phyloP scores from a whole-genome alignment of 2,329 filamentous ascomycete species.

The Aspergillus amoenus region DNA sequence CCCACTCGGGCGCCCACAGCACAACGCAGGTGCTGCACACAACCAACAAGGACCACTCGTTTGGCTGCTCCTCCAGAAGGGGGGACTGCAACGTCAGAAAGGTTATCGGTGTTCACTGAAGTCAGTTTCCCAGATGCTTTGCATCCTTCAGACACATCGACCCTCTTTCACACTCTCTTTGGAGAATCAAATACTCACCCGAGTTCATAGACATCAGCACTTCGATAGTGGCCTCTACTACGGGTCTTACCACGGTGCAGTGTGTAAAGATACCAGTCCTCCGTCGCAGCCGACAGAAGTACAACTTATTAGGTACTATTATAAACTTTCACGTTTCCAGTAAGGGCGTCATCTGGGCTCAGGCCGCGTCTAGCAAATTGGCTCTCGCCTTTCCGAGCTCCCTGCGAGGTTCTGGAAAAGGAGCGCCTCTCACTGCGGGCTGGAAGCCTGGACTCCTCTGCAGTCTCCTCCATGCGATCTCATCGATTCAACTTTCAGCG shows the following conservation, averaged over 20 bases:
- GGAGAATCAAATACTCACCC: no score
- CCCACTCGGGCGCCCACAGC: slow-evolving; percentile 22
- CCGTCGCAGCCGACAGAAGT: background rate
- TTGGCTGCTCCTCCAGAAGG: slow-evolving; percentile 7
- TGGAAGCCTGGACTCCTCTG: background rate
- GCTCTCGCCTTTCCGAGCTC: slow-evolving; percentile 1
- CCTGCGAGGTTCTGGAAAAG: slow-evolving; percentile 17
- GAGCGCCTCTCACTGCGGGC: slow-evolving; percentile 2
- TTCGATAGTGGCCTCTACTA: background rate
- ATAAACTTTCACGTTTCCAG: slow-evolving; percentile 22
- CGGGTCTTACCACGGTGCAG: background rate
- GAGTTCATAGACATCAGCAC: background rate
- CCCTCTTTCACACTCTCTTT: background rate
- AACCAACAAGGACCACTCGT: slow-evolving; percentile 15
- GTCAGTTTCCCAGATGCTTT: background rate
- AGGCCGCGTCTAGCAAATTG: slow-evolving; percentile 19
- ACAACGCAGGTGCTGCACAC: slow-evolving; percentile 20
- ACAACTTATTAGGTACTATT: slow-evolving; percentile 7
- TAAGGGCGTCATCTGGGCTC: slow-evolving; percentile 20
- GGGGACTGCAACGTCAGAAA: slow-evolving; percentile 8
- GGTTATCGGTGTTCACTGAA: background rate
- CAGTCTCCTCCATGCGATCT: background rate
- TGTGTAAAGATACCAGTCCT: background rate
- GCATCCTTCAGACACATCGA: background rate
- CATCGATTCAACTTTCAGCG: slow-evolving; percentile 11